Conservation (phyloP, 768 basidiomycete species). For the Suillus tomentosus region DNA sequence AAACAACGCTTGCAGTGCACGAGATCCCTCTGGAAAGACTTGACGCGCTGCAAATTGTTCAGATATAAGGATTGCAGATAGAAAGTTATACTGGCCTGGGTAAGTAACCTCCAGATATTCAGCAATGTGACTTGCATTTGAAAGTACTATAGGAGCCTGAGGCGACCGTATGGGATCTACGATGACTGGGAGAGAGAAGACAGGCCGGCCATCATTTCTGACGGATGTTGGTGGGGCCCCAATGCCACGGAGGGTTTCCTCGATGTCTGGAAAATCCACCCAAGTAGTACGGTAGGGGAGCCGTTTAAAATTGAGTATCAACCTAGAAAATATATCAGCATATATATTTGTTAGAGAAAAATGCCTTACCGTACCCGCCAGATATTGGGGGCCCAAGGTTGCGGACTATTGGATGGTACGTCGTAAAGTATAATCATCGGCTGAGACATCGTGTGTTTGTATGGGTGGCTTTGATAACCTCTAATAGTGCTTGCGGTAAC, state of each 20-base stretch:
- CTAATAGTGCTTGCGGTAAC: slow-evolving; percentile 2
- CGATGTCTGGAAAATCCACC: slow-evolving; percentile 73
- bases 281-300: slow-evolving; percentile 69
- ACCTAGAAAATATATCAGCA: slow-evolving; percentile 38
- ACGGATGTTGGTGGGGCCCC: slow-evolving; percentile 58
- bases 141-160: slow-evolving; percentile 50
- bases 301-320: slow-evolving; percentile 77
- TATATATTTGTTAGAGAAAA: background rate
- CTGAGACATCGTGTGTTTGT: slow-evolving; percentile 37
- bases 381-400: slow-evolving; percentile 77
- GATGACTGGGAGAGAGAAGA: slow-evolving; percentile 73
- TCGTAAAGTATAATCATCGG: slow-evolving; percentile 69
- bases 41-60: slow-evolving; percentile 46
- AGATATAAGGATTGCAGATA: background rate
- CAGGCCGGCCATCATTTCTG: slow-evolving; percentile 56
- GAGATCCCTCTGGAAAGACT: slow-evolving; percentile 69
- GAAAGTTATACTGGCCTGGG: slow-evolving; percentile 32
- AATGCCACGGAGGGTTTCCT: slow-evolving; percentile 56
- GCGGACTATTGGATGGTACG: slow-evolving; percentile 56
- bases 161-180: slow-evolving; percentile 55
- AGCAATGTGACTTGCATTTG: slow-evolving; percentile 62
- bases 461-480: background rate
- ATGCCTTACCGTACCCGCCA: slow-evolving; percentile 65
- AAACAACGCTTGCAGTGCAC: slow-evolving; percentile 68
- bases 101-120: slow-evolving; percentile 73